Percentiles rank a stretch among this genome's conserved stretches.
These are phyloP conservation scores for Thuidium tamariscinum DNA, from an alignment of 225 moss, liverwort and hornwort species.

Conservation along the genomic window DNA sequence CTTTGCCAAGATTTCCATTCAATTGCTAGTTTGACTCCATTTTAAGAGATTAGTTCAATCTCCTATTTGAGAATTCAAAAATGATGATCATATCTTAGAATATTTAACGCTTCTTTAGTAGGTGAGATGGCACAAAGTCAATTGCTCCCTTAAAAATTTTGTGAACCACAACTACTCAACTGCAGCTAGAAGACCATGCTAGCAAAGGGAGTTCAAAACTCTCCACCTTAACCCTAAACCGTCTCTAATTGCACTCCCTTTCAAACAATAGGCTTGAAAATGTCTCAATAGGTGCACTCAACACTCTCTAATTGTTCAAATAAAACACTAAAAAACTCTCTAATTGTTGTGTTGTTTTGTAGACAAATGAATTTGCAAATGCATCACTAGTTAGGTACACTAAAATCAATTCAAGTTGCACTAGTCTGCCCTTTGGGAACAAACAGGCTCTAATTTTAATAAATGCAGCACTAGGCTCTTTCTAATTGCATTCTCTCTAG, in stretches of 20 bases:
- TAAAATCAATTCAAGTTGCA: neutral
- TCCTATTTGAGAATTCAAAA: neutral
- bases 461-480: neutral
- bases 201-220: neutral
- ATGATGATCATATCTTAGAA: neutral
- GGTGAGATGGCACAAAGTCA: neutral
- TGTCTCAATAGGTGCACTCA: neutral
- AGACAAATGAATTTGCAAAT: too few relatives aligned
- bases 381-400: neutral
- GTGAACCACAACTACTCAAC: too few relatives aligned
- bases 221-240: too few relatives aligned
- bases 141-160: neutral
- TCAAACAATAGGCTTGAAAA: too few relatives aligned
- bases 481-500: neutral
- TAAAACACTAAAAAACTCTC: too few relatives aligned
- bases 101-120: neutral
- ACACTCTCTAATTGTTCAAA: neutral
- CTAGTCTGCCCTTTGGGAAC: neutral
- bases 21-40: neutral
- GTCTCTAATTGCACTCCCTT: too few relatives aligned
- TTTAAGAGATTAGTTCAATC: neutral
- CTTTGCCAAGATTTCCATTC: neutral
- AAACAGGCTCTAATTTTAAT: neutral
- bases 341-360: neutral
- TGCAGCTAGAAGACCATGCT: neutral